Conservation (phyloP, 495 filamentous ascomycete genomes). For the Neurospora sp. region DNA sequence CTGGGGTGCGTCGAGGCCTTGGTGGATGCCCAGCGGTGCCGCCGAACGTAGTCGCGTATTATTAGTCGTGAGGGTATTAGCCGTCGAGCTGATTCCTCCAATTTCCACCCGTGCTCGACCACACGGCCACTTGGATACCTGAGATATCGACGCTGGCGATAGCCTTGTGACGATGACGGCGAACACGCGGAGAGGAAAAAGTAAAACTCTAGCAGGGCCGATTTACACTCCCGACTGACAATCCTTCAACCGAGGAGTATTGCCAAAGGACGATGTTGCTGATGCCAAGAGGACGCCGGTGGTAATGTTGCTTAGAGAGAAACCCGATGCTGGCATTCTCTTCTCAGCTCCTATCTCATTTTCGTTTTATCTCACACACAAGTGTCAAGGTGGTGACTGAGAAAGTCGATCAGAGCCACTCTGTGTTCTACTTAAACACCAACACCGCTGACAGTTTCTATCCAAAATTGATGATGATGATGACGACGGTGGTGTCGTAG, state of each 20-base stretch:
- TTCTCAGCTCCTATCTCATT: background rate
- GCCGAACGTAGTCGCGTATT: background rate
- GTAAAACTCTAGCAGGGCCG: background rate
- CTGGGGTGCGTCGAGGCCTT: background rate
- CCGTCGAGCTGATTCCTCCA: background rate
- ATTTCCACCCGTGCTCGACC: background rate
- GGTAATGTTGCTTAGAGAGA: background rate
- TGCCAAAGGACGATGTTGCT: background rate
- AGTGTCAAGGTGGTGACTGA: background rate
- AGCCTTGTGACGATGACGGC: background rate
- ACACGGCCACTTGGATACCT: background rate
- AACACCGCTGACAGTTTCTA: background rate
- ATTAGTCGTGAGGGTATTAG: background rate
- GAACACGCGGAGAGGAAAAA: background rate
- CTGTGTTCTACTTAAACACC: background rate
- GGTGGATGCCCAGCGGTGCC: background rate
- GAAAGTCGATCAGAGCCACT: background rate
- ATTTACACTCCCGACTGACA: background rate
- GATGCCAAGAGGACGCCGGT: background rate
- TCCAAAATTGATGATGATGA: background rate
- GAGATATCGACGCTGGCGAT: background rate
- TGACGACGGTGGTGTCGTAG: background rate
- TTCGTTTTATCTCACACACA: background rate
- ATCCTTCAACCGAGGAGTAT: background rate
- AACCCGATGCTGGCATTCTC: background rate